Base-by-base conservation (phyloP, 2,329 filamentous ascomycete genomes). In the Sclerotinia glacialis region DNA sequence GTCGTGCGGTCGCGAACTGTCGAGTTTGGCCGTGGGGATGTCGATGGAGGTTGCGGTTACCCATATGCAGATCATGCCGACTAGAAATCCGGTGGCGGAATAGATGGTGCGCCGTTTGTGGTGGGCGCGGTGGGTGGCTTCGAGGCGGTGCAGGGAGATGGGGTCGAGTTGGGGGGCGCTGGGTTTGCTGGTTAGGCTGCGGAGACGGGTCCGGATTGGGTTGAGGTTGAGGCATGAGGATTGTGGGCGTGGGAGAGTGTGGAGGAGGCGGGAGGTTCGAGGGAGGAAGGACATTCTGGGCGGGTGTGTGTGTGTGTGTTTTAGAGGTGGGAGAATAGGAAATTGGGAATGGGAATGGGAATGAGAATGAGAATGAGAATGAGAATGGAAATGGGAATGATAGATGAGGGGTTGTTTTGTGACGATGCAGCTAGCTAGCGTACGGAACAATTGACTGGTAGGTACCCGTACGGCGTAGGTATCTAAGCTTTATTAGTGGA, bases 21-120 rank as follows among this genome's bases (percentile, higher is more conserved):
- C 68, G 46, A 65, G 49, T 56, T 67, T 66, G 40, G 21, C 62
- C 2, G 50, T 66, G 16, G 72, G 69, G 2, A 75, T 70, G 7
- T 74, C 73, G 31, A 76, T 72, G 0, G 69, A 71, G 1, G 70
- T 74, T 2, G 74, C 74, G 1, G 74, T 77, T 18, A 75, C 3
- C 68, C 70, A 76, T 53, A 76, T 73, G n/a, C 68, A 74, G 23
- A 74, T 64, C 73, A 77, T 74, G 40, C 73, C 71, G 53, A 72
- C 66, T 11, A 75, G 46, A 18, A 74, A 66, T 0, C 76, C 76
- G 12, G 68, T 65, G 0, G 65, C 69, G 14, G 73, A 69, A 62
- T 76, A 77, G 46, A 71, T 70, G 26, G 70, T 69, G 16, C 75
- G 72, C 3, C 75, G 71, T 63, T 76, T 76, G 62, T 74, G 72